Evolutionary conservation across 768 basidiomycete genomes (phyloP), one percentile per base, ranked within the genome.

Genomic region (Candolleomyces efflorescens): DNA sequence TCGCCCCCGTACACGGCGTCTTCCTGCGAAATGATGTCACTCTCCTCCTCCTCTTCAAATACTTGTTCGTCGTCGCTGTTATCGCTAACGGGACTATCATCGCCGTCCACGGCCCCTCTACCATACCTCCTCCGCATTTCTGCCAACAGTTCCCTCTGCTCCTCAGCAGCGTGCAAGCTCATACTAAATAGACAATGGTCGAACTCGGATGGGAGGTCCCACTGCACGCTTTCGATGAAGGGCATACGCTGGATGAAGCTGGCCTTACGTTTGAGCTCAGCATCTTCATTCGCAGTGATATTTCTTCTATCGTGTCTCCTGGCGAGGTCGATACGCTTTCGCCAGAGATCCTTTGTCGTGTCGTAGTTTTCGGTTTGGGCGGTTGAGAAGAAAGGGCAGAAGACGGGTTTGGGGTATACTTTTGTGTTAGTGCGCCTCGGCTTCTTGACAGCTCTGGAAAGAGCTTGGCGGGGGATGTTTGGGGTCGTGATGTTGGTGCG

Each of bases 161-260:
- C 15, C 18, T 56, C 55, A 27, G 47, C 47, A 17, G 43, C 51
- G 44, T 59, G 58, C 45, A 59, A 43, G 1, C 32, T 4, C 58
- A 59, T 18, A 38, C 47, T 17, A 24, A 59, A 59, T 20, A 54
- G 51, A 37, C 48, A 59, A 52, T 59, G 58, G n/a, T 59, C 58
- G 20, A 59, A 48, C 44, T 59, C 58, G 32, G 41, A 46, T 2
- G 58, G 58, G 23, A 59, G 20, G 9, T 53, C 58, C 58, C 58
- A 59, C 32, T 20, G 13, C 2, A 59, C 20, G 3, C 20, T 45
- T 37, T 59, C 58, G 44, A 59, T 54, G n/a, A 32, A 59, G 15
- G 43, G 36, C 58, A 59, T 59, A 15, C 41, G 26, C 36, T 36
- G 11, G 26, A 59, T 53, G 50, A 36, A 59, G 17, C 43, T 43